Evolutionary conservation across 2,329 filamentous ascomycete genomes (phyloP).

Genomic region (Gnomoniopsis sp.): DNA sequence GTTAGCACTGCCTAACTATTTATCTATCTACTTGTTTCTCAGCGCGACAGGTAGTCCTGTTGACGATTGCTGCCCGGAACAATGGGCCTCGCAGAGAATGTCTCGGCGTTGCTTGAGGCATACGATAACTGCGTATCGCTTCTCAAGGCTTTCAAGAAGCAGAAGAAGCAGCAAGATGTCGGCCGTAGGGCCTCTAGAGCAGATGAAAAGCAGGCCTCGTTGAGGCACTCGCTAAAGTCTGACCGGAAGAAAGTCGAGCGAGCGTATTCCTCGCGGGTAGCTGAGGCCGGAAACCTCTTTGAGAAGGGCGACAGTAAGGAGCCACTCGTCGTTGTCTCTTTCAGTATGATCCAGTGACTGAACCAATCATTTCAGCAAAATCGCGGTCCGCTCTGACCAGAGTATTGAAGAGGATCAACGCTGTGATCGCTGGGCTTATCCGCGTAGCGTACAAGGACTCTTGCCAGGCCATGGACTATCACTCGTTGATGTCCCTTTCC

Average conservation of each 20-base stretch:
- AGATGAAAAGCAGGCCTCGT: slow-evolving; percentile 25
- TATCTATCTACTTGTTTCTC: no score
- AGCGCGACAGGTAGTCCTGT: background rate
- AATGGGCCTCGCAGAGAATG: slow-evolving; percentile 40
- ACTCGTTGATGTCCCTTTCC: slow-evolving; percentile 44
- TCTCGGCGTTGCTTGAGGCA: slow-evolving; percentile 42
- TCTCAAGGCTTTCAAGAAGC: slow-evolving; percentile 32
- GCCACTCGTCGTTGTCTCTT: background rate
- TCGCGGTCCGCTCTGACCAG: slow-evolving; percentile 34
- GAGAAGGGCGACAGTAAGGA: slow-evolving; percentile 46
- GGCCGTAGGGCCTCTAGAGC: slow-evolving; percentile 17
- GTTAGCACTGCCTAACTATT: background rate
- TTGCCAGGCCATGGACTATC: slow-evolving; percentile 39
- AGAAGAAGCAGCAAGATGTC: slow-evolving; percentile 12
- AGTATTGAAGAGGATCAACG: slow-evolving; percentile 40
- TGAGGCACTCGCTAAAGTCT: slow-evolving; percentile 35
- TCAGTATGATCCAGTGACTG: background rate
- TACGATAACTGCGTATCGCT: slow-evolving; percentile 44
- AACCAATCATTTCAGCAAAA: slow-evolving; percentile 19
- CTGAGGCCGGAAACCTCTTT: slow-evolving; percentile 38
- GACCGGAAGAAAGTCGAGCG: slow-evolving; percentile 39
- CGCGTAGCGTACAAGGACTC: slow-evolving; percentile 31
- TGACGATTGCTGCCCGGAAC: background rate
- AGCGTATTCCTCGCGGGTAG: slow-evolving; percentile 39
- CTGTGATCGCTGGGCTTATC: slow-evolving; percentile 38